Base-by-base conservation (phyloP, 805 yeast genomes). In the Starmerella apis region DNA sequence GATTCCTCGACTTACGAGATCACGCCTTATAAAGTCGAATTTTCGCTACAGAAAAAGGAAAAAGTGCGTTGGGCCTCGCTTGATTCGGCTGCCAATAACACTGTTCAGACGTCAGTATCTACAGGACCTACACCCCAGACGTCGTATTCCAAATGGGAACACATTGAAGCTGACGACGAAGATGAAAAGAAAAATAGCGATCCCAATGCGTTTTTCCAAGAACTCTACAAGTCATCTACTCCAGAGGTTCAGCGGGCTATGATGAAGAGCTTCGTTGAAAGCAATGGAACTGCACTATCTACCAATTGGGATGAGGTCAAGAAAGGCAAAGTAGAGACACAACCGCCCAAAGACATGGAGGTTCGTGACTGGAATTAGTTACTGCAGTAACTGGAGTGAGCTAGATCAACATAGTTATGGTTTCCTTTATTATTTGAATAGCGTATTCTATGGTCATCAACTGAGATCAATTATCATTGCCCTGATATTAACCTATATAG, bases 211-310 rank as follows among this genome's bases (percentile, higher is more conserved):
- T 88, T 92, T 60, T 92, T 92, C 68, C 76, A 78, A 58, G 72
- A 78, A 55, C 62, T 92, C 10, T 92, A 83, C 67, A 73, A 74
- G 24, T 80, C 75, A 56, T 90, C 94, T 0, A 94, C 87, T 62
- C 92, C 83, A 7, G 96, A 92, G 60, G 81, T 94, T 0, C 72
- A 71, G 57, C 72, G 94, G 46, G 99, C 99, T 1, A 92, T 92
- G 97, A 83, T 86, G 94, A 92, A 92, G 68, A 85, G 95, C 47
- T 92, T 77, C 60, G 72, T 78, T n/a, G 96, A 92, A 66, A 84
- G 95, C 58, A 83, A 84, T 59, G 99, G 99, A 19, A 92, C 98
- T 0, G 78, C 94, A 1, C 70, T 92, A 51, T 85, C 94, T 42
- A 92, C 98, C 3, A 84, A 86, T 62, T 92, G 99, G 99, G 75